A percentile compares a stretch with the other conserved stretches of the same genome.
Conservation (phyloP, 1,284 basidiomycete species). For the Austroboletus niveus region DNA sequence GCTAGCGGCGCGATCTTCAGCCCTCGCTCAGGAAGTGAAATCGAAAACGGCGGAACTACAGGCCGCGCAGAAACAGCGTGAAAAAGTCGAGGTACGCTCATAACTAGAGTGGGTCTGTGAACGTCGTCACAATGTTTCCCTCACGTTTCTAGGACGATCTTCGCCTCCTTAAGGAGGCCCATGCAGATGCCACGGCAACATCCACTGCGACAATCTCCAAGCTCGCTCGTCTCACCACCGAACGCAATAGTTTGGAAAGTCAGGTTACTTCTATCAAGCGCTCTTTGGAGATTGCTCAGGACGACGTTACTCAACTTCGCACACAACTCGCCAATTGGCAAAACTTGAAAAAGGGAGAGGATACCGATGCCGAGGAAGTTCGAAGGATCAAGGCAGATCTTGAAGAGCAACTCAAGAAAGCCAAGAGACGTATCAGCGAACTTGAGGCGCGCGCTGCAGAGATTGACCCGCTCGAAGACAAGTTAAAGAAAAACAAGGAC, state of each 20-base stretch:
- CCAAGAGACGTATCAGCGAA: conserved; percentile 45
- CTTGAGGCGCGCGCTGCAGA: conserved; percentile 33
- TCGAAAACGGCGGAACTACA: conserved; percentile 37
- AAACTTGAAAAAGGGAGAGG: conserved; percentile 60
- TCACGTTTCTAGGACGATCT: conserved; percentile 39
- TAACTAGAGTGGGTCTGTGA: background rate
- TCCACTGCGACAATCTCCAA: conserved; percentile 46
- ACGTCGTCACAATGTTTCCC: background rate
- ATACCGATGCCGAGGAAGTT: conserved; percentile 51
- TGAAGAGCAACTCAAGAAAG: conserved; percentile 51
- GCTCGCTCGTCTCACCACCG: conserved; percentile 55
- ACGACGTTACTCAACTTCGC: conserved; percentile 51
- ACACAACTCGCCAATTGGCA: conserved; percentile 69
- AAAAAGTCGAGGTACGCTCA: conserved; percentile 42
- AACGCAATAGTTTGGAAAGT: conserved; percentile 55
- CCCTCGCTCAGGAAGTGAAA: conserved; percentile 38
- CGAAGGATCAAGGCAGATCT: conserved; percentile 56
- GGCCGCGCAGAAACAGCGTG: conserved; percentile 40
- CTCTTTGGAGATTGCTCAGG: conserved; percentile 54
- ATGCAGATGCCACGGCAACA: conserved; percentile 46
- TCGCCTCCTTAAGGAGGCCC: conserved; percentile 43
- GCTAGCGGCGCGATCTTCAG: conserved; percentile 34
- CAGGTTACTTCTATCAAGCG: conserved; percentile 53
- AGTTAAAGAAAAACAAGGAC: conserved; percentile 41
- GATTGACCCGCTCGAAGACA: conserved; percentile 19